phyloP scores from a whole-genome alignment of 1,284 basidiomycete species.

The Irpex lacteus region DNA sequence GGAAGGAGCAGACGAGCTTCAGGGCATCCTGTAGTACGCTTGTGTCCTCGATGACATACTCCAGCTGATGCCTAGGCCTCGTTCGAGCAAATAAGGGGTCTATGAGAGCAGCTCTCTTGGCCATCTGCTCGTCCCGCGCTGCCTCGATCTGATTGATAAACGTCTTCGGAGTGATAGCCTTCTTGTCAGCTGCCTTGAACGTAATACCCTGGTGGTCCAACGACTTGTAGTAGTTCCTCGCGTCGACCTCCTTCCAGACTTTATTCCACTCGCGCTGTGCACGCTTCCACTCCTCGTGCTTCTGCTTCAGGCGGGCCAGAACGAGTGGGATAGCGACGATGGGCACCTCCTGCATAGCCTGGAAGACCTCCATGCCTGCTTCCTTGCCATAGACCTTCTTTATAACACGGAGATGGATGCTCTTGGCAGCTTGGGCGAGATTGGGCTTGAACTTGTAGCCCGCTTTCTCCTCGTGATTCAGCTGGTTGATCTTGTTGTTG shows the following conservation, averaged over 20 bases:
- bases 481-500: constrained; percentile 84
- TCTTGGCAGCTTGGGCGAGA: constrained; percentile 86
- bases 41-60: constrained; percentile 77
- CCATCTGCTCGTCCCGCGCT: constrained; percentile 82
- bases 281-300: constrained; percentile 99
- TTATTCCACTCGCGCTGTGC: constrained; percentile 99
- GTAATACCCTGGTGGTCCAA: constrained; percentile 92
- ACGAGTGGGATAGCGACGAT: constrained; percentile 92
- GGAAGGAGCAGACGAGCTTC: constrained; percentile 87
- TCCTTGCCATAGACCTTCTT: constrained; percentile 97
- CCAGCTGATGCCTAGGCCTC: constrained; percentile 75
- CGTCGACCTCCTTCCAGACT: constrained; percentile 97
- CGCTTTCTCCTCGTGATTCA: constrained; percentile 79
- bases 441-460: constrained; percentile 91
- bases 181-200: constrained; percentile 94
- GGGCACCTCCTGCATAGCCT: constrained; percentile 92
- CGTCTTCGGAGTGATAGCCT: constrained; percentile 79
- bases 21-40: constrained; percentile 82
- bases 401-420: constrained; percentile 91
- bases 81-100: constrained; percentile 77
- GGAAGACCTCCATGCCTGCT: constrained; percentile 85
- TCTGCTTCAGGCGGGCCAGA: constrained; percentile 88
- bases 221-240: constrained; percentile 89
- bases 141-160: constrained; percentile 91
- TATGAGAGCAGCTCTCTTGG: constrained; percentile 72